These are phyloP conservation scores for Solanum chiquidenum DNA, from an alignment of 257 asterid genomes.

Conservation along the genomic window DNA sequence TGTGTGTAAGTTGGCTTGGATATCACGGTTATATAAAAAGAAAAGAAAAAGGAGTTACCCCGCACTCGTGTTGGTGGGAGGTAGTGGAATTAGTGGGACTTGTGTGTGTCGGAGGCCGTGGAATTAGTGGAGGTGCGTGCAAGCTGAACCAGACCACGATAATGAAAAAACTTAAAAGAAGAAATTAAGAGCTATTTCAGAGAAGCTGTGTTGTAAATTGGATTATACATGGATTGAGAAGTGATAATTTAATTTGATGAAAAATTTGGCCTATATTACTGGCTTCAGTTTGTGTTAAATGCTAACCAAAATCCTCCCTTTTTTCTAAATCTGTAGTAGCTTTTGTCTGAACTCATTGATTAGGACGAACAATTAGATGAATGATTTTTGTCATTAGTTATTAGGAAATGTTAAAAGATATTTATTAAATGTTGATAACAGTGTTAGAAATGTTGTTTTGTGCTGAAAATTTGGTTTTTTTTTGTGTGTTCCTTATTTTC, in stretches of 20 bases:
- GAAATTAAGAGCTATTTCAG: background rate
- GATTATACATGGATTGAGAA: background rate
- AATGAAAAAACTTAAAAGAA: background rate
- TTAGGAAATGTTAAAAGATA: background rate
- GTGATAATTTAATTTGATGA: background rate
- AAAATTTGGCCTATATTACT: background rate
- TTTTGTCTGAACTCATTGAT: background rate
- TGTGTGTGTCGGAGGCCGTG: background rate
- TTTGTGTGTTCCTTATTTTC: no score
- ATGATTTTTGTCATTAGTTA: background rate
- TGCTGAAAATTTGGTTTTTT: background rate
- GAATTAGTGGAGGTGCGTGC: background rate
- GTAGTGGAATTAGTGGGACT: background rate
- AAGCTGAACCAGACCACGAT: background rate
- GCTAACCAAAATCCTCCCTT: background rate
- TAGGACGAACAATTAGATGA: background rate
- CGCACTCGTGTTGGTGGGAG: background rate
- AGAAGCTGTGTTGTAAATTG: background rate
- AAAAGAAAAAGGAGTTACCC: background rate
- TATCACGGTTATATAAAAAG: background rate
- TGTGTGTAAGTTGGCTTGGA: background rate
- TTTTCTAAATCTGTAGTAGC: background rate
- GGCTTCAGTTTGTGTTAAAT: background rate
- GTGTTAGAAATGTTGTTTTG: background rate
- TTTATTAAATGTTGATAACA: background rate